Evolutionary conservation across 2,329 filamentous ascomycete species (phyloP).

Genomic region (Sporothrix inflata): DNA sequence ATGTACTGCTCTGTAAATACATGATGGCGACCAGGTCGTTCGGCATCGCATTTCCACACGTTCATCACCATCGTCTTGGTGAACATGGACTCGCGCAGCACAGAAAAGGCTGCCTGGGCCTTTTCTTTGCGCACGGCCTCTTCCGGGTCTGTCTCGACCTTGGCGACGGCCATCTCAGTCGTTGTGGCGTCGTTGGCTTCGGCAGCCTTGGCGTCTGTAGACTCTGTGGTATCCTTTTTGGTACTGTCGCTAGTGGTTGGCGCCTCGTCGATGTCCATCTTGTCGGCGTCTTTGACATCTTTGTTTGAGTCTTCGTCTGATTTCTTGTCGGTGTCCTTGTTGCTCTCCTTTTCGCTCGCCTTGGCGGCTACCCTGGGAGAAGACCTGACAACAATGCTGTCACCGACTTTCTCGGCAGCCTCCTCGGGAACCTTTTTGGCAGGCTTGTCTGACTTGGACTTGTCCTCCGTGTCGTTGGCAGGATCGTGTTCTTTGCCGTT

Average conservation of each 20-base stretch:
- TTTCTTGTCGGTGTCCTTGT: neutral
- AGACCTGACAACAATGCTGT: conserved; percentile 15
- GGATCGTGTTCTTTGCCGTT: neutral
- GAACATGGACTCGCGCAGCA: conserved; percentile 74
- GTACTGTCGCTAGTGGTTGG: neutral
- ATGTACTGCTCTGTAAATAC: conserved; percentile 90
- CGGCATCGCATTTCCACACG: conserved; percentile 91
- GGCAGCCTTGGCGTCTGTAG: neutral
- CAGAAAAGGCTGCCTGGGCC: conserved; percentile 77
- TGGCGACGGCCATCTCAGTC: conserved; percentile 31
- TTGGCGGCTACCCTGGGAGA: conserved; percentile 1
- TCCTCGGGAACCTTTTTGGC: neutral
- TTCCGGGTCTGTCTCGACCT: neutral
- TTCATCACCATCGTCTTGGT: conserved; percentile 95
- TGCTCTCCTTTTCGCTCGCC: neutral
- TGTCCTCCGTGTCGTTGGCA: neutral
- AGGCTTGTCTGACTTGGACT: neutral
- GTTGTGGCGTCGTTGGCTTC: neutral
- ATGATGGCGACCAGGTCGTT: conserved; percentile 81
- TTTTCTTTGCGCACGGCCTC: conserved; percentile 50
- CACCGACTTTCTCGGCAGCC: neutral
- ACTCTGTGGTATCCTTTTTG: neutral
- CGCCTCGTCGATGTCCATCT: conserved; percentile 15
- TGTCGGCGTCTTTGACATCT: conserved; percentile 44
- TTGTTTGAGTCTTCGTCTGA: neutral